These are phyloP conservation scores for Cutaneotrichosporon cavernicola DNA, from an alignment of 1,284 basidiomycete species.

Conservation along the genomic window DNA sequence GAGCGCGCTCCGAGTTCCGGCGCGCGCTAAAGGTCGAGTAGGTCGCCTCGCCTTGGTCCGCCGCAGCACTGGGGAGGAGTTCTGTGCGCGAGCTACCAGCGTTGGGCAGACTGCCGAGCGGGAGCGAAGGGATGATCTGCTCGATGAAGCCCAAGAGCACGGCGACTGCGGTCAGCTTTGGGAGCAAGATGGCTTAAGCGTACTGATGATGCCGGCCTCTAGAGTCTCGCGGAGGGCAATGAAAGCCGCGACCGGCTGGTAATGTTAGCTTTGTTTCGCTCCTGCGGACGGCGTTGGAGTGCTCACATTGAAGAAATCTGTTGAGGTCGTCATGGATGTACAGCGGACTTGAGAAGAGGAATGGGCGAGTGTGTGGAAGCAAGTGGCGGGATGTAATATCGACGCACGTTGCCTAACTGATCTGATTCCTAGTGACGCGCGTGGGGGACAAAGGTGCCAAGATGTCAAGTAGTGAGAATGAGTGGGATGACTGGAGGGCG, in stretches of 20 bases:
- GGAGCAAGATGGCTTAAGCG: constrained; percentile 11
- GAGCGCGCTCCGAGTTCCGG: constrained; percentile 11
- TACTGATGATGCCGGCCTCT: constrained; percentile 80
- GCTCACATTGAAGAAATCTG: constrained; percentile 24
- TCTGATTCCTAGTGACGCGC: background rate
- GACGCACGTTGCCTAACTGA: background rate
- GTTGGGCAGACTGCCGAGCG: background rate
- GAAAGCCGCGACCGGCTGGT: constrained; percentile 61
- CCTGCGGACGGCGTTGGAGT: background rate
- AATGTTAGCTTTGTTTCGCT: background rate
- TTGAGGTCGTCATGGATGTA: constrained; percentile 9
- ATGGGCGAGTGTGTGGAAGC: background rate
- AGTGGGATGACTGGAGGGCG: too few relatives aligned
- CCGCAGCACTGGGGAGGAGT: constrained; percentile 5
- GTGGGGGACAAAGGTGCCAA: background rate
- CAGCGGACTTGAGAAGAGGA: background rate
- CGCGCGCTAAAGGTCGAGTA: constrained; percentile 19
- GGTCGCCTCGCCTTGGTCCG: background rate
- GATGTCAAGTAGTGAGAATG: background rate
- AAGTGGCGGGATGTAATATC: background rate
- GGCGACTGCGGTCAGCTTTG: constrained; percentile 52
- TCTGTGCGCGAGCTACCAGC: constrained; percentile 13
- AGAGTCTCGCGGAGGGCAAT: constrained; percentile 86
- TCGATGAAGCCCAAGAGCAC: constrained; percentile 80
- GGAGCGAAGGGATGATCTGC: constrained; percentile 59